Percentiles rank a stretch among this genome's conserved stretches.
Conservation (phyloP, 345 rosid genomes). For the Dovyalis caffra region DNA sequence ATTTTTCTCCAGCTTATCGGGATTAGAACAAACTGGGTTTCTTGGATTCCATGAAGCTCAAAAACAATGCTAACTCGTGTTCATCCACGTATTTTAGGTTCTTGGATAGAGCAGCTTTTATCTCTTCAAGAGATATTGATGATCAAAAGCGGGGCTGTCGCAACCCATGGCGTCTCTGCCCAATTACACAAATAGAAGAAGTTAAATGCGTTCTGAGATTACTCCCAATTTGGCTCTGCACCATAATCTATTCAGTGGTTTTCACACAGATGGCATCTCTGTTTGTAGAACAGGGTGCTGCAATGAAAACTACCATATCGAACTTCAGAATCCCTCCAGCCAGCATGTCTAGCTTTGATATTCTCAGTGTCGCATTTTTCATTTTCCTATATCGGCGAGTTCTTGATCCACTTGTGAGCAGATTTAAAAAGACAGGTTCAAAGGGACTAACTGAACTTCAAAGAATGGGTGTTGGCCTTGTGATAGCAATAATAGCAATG, state of each 20-base stretch:
- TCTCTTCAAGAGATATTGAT: conserved; percentile 59
- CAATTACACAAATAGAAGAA: conserved; percentile 95
- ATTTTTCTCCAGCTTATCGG: background rate
- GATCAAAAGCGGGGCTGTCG: conserved; percentile 53
- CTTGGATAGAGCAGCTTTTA: conserved; percentile 86
- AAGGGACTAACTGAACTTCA: conserved; percentile 86
- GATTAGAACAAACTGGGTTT: background rate
- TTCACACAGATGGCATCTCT: conserved; percentile 99
- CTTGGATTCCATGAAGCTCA: background rate
- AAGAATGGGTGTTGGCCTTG: conserved; percentile 95
- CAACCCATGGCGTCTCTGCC: conserved; percentile 77
- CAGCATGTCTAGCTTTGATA: conserved; percentile 98
- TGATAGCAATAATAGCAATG: conserved; percentile 91
- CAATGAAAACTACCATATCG: conserved; percentile 77
- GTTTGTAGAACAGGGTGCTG: conserved; percentile 98
- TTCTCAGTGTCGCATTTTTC: conserved; percentile 82
- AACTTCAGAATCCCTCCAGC: conserved; percentile 84
- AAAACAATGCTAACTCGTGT: conserved; percentile 1
- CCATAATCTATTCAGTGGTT: conserved; percentile 89
- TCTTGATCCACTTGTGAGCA: conserved; percentile 64
- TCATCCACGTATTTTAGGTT: conserved; percentile 46
- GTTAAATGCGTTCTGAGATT: conserved; percentile 93
- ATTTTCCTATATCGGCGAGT: conserved; percentile 81
- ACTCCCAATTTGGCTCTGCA: conserved; percentile 97
- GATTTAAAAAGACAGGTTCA: conserved; percentile 46